Percentiles rank a stretch among this genome's conserved stretches.
Evolutionary conservation across 2,329 filamentous ascomycete species (phyloP).

Genomic region (Dactylellina drechsleri): DNA sequence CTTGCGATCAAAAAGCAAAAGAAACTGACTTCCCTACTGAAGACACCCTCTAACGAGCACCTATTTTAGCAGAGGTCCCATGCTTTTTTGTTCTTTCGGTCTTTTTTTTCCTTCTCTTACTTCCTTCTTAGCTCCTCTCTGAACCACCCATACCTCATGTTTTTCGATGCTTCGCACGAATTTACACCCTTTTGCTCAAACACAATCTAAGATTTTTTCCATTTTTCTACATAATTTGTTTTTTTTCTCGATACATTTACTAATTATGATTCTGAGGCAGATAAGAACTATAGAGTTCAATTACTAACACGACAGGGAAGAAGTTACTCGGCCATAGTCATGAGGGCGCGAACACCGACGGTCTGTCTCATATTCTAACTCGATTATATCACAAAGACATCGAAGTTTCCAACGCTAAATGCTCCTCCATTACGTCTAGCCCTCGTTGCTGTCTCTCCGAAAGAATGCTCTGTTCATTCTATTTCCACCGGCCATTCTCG

Average conservation of each 20-base stretch:
- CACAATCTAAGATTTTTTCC: constrained; percentile 43
- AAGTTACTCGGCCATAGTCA: constrained; percentile 39
- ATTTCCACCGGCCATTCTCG: constrained; percentile 50
- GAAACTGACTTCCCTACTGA: constrained; percentile 13
- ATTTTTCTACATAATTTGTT: constrained; percentile 39
- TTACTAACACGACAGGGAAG: constrained; percentile 53
- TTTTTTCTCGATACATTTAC: constrained; percentile 34
- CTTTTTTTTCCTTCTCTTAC: constrained; percentile 12
- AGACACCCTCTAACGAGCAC: constrained; percentile 3
- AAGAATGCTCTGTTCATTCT: constrained; percentile 47
- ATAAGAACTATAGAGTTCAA: constrained; percentile 54
- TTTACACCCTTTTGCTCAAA: constrained; percentile 34
- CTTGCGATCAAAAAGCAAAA: constrained; percentile 37
- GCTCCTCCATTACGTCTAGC: constrained; percentile 48
- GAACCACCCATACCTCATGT: constrained; percentile 32
- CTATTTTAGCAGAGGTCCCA: constrained; percentile 16
- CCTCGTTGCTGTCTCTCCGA: constrained; percentile 47
- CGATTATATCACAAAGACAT: constrained; percentile 31
- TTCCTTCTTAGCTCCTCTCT: neutral
- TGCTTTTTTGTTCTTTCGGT: constrained; percentile 28
- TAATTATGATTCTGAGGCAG: constrained; percentile 30
- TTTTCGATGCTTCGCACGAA: constrained; percentile 35
- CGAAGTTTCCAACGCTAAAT: constrained; percentile 41
- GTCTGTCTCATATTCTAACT: constrained; percentile 53
- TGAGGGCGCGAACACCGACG: constrained; percentile 34